Base-by-base conservation (phyloP, 139 green algal genomes). In the Chlamydomonas sp. region DNA sequence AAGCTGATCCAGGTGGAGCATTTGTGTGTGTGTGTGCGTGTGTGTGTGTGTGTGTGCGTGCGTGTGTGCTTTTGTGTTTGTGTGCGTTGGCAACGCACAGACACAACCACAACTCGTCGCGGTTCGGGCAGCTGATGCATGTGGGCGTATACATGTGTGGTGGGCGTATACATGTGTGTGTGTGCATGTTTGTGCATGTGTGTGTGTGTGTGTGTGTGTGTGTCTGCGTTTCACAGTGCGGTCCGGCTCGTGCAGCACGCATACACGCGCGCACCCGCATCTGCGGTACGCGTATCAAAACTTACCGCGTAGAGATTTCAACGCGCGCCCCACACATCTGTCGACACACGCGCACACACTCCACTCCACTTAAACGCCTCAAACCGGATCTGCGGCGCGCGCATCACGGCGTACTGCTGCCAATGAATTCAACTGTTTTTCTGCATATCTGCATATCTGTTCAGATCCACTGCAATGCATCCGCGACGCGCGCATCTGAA, bases 11-110 rank as follows among this genome's bases (percentile, higher is more conserved):
- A 92, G 70, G n/a, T n/a, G n/a, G n/a, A n/a, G n/a, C n/a, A n/a
- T n/a, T n/a, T n/a, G n/a, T n/a, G n/a, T n/a, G n/a, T n/a, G n/a
- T n/a, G n/a, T n/a, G 82, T 87, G 24, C 2, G 57, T 61, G 16
- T 5, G 16, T 61, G 50, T 26, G 20, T 61, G 50, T 31, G 16
- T 16, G 43, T n/a, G n/a, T n/a, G n/a, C n/a, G n/a, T n/a, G n/a
- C n/a, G n/a, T 50, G 43, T 50, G 16, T 10, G 10, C 43, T 10
- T 50, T 10, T 50, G 79, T 97, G 5, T 77, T 97, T 67, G 92
- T 97, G 72, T 90, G 89, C 0, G 97, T 97, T 82, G 92, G 92
- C 33, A 97, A 97, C 65, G 92, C 92, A 39, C 96, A 96, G 74
- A 97, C 92, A 47, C 72, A 97, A 97, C 81, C 91, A 96, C 83